Percentiles rank a stretch among this genome's conserved stretches.
These are phyloP conservation scores for Cercospora berteroae DNA, from an alignment of 2,329 filamentous ascomycete species.

Conservation along the genomic window DNA sequence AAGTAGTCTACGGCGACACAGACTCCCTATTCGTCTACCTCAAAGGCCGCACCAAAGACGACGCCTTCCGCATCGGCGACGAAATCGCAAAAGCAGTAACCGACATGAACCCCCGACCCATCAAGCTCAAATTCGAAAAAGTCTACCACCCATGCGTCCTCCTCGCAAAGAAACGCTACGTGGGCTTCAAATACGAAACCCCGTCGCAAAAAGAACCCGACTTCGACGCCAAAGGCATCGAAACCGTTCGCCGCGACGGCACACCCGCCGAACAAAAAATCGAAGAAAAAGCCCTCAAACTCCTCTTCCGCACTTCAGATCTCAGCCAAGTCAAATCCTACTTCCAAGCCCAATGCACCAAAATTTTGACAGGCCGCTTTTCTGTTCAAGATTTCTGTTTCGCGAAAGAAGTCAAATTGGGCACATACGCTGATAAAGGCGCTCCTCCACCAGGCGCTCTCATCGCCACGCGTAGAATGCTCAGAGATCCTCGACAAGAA, in stretches of 20 bases:
- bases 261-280: conserved; percentile 96
- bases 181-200: conserved; percentile 93
- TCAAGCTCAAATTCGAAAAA: conserved; percentile 98
- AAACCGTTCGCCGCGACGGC: conserved; percentile 91
- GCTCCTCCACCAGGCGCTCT: conserved; percentile 81
- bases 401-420: conserved; percentile 84
- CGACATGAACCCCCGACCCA: conserved; percentile 80
- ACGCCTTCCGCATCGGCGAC: conserved; percentile 89
- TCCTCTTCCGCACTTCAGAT: conserved; percentile 87
- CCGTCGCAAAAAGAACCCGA: conserved; percentile 73
- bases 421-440: conserved; percentile 79
- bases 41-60: conserved; percentile 77
- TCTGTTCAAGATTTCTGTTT: conserved; percentile 97
- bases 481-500: conserved; percentile 79
- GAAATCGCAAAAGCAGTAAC: conserved; percentile 89
- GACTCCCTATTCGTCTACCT: conserved; percentile 92
- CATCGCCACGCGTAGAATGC: conserved; percentile 82
- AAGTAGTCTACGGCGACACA: conserved; percentile 97
- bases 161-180: conserved; percentile 95
- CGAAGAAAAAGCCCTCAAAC: conserved; percentile 83
- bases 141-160: conserved; percentile 95
- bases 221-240: conserved; percentile 97
- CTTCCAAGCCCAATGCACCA: conserved; percentile 84
- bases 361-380: conserved; percentile 85
- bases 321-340: conserved; percentile 84